Percentiles rank a stretch among this genome's conserved stretches.
phyloP scores from a whole-genome alignment of 306 rosid genomes.

The Cucumis cinereus region DNA sequence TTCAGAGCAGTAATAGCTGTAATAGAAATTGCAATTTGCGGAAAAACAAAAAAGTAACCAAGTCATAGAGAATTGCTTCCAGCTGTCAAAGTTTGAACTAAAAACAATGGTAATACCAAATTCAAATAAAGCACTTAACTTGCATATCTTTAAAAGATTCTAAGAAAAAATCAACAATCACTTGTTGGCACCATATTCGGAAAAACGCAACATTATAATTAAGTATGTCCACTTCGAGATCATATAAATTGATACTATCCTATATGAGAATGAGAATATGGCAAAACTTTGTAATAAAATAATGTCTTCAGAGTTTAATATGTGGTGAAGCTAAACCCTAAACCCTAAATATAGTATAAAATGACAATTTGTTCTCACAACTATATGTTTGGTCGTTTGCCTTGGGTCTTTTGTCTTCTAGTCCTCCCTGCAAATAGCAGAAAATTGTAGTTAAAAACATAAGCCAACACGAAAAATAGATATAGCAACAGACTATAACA shows the following conservation, averaged over 20 bases:
- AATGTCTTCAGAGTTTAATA: background rate
- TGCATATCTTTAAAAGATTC: background rate
- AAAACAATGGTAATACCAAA: no score
- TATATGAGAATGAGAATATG: background rate
- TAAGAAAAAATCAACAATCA: background rate
- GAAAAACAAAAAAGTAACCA: no score
- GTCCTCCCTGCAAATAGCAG: conserved; percentile 4
- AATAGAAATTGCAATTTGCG: no score
- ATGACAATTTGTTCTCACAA: background rate
- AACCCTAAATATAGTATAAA: background rate
- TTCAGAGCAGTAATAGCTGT: no score
- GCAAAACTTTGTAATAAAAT: background rate
- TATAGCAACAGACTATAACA: background rate
- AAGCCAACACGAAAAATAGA: background rate
- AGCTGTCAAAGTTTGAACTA: no score
- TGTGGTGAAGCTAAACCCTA: background rate
- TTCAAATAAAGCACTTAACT: background rate
- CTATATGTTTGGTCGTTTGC: background rate
- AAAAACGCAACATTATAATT: background rate
- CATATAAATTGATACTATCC: background rate
- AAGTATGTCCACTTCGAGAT: background rate
- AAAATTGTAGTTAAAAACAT: background rate
- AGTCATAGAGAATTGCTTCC: background rate
- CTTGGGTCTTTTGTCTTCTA: background rate
- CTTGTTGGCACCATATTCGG: background rate